phyloP scores from a whole-genome alignment of 192 early-diverging fungal species.

The Polychytrium aggregatum region DNA sequence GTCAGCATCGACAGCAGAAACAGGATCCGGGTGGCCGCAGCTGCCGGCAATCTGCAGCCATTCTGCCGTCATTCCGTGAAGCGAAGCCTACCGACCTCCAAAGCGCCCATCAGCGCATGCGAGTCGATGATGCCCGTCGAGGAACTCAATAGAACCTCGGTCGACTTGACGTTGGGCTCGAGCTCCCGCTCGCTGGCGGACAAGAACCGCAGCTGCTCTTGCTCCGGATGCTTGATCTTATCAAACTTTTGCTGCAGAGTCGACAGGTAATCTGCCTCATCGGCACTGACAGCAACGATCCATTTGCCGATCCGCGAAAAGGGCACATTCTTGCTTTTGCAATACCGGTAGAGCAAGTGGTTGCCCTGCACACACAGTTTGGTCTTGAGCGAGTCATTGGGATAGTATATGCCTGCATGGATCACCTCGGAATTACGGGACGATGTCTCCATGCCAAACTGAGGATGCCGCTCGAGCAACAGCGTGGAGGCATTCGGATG shows the following conservation, averaged over 20 bases:
- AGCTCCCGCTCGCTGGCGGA: background rate
- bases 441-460: slow-evolving; percentile 61
- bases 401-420: slow-evolving; percentile 81
- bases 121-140: slow-evolving; percentile 78
- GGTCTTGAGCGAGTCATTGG: slow-evolving; percentile 60
- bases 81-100: too few relatives aligned
- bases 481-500: slow-evolving; percentile 33
- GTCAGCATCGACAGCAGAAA: background rate
- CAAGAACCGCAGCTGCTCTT: slow-evolving; percentile 36
- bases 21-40: background rate
- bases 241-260: slow-evolving; percentile 43
- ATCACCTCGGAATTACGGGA: slow-evolving; percentile 84
- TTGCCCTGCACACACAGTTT: slow-evolving; percentile 67
- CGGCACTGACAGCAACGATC: slow-evolving; percentile 54
- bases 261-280: slow-evolving; percentile 39
- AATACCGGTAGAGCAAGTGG: slow-evolving; percentile 52
- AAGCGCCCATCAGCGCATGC: slow-evolving; percentile 52
- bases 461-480: slow-evolving; percentile 55
- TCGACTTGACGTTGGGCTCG: slow-evolving; percentile 53
- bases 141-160: slow-evolving; percentile 47
- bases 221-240: slow-evolving; percentile 34
- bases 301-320: slow-evolving; percentile 57
- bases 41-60: too few relatives aligned
- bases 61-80: too few relatives aligned
- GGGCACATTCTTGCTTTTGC: slow-evolving; percentile 37